Conservation (phyloP, 2,329 filamentous ascomycete genomes). For the Macrophomina pseudophaseolina region DNA sequence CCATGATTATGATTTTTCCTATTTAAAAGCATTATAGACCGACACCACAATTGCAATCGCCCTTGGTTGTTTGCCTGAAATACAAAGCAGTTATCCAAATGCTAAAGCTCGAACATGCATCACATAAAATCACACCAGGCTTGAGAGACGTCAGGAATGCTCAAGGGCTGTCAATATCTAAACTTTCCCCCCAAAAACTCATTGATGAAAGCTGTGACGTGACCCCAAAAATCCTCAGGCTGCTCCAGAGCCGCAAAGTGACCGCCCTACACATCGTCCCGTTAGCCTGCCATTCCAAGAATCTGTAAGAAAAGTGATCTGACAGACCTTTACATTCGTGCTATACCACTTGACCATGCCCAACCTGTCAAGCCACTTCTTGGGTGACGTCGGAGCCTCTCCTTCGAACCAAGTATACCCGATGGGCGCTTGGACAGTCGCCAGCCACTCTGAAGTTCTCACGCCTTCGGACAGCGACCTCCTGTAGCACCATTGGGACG, state of each 20-base stretch:
- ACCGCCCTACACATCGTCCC: conserved; percentile 52
- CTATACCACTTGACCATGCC: conserved; percentile 46
- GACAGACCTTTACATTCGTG: neutral
- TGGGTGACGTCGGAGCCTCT: conserved; percentile 48
- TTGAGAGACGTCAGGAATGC: too few species aligned
- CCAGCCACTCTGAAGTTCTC: neutral
- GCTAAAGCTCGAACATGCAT: too few species aligned
- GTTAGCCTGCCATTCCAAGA: neutral
- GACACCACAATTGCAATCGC: too few species aligned
- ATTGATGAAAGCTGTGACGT: conserved; percentile 53
- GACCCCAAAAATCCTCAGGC: conserved; percentile 48
- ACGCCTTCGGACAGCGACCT: conserved; percentile 24
- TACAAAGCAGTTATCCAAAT: too few species aligned
- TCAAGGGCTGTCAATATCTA: too few species aligned
- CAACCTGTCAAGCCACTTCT: conserved; percentile 43
- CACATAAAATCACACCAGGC: too few species aligned
- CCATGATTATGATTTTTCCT: too few species aligned
- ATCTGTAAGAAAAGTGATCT: conserved; percentile 28
- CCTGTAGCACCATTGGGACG: neutral
- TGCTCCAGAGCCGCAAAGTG: conserved; percentile 60
- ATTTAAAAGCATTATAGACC: too few species aligned
- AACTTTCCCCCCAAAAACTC: conserved; percentile 37
- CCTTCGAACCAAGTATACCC: conserved; percentile 52
- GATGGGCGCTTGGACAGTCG: conserved; percentile 42
- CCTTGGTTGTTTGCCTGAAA: too few species aligned